phyloP scores from a whole-genome alignment of 371 early-diverging fungal genomes.

The Mortierella sp. region DNA sequence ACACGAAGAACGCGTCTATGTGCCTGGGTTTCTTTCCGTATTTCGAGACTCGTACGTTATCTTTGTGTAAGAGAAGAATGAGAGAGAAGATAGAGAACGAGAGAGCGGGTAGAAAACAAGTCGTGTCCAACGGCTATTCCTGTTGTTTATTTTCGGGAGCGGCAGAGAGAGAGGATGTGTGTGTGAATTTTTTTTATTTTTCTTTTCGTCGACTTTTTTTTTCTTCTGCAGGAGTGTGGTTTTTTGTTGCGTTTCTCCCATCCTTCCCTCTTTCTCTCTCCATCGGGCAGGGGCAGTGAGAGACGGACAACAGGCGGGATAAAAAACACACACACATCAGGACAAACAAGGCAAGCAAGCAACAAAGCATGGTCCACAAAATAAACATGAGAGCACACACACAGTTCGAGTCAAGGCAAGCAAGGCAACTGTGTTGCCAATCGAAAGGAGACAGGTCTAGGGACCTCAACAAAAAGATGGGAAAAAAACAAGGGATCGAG shows the following conservation, averaged over 20 bases:
- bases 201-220: background rate
- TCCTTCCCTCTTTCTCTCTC: background rate
- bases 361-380: background rate
- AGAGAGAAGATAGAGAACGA: background rate
- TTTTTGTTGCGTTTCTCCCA: background rate
- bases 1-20: background rate
- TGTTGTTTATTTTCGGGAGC: background rate
- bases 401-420: too few species aligned
- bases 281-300: background rate
- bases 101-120: background rate
- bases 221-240: slow-evolving; percentile 12
- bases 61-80: background rate
- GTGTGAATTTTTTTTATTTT: background rate
- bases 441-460: background rate
- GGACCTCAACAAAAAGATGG: background rate
- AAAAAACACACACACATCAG: background rate
- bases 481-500: background rate
- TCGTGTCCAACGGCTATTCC: background rate
- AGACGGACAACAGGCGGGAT: background rate
- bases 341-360: too few species aligned
- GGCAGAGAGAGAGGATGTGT: too few species aligned
- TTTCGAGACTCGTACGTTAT: too few species aligned
- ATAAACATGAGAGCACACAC: background rate
- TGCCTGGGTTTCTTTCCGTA: background rate
- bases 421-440: too few species aligned